Percentiles rank a stretch among this genome's conserved stretches.
Evolutionary conservation across 2,329 filamentous ascomycete species (phyloP).

Genomic region (Thyridium curvatum): DNA sequence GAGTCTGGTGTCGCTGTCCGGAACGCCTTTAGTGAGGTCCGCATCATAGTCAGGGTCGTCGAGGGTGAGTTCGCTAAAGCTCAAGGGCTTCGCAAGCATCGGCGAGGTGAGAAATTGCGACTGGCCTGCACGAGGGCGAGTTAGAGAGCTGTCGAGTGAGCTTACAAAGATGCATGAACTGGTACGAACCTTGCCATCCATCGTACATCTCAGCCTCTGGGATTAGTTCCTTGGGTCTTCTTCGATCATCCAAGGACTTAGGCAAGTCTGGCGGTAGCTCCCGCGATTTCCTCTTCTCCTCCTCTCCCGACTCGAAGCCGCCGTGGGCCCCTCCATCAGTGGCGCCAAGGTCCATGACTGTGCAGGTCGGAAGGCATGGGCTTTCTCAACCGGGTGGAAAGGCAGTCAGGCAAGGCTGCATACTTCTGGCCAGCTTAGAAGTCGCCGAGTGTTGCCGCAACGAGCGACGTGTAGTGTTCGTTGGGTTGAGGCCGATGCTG

Average conservation of each 20-base stretch:
- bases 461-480: too few species aligned
- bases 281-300: slow-evolving; percentile 28
- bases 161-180: slow-evolving; percentile 6
- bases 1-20: slow-evolving; percentile 77
- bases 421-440: not conserved
- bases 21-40: slow-evolving; percentile 48
- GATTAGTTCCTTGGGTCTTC: slow-evolving; percentile 58
- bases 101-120: slow-evolving; percentile 91
- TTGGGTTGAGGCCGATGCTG: too few species aligned
- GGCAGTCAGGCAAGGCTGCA: not conserved
- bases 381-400: not conserved
- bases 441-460: not conserved
- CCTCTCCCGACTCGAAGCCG: slow-evolving; percentile 1
- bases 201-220: slow-evolving; percentile 96
- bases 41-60: slow-evolving; percentile 72
- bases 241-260: slow-evolving; percentile 84
- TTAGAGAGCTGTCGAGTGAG: slow-evolving; percentile 7
- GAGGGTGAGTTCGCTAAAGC: slow-evolving; percentile 75
- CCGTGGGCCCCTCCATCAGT: slow-evolving; percentile 7
- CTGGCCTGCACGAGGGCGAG: slow-evolving; percentile 58
- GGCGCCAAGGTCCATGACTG: slow-evolving; percentile 1
- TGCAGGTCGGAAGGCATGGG: not conserved
- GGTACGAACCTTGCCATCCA: slow-evolving; percentile 79
- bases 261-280: slow-evolving; percentile 78
- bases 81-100: slow-evolving; percentile 74